Base-by-base conservation (phyloP, 306 rosid species). In the Cicer judaicum region DNA sequence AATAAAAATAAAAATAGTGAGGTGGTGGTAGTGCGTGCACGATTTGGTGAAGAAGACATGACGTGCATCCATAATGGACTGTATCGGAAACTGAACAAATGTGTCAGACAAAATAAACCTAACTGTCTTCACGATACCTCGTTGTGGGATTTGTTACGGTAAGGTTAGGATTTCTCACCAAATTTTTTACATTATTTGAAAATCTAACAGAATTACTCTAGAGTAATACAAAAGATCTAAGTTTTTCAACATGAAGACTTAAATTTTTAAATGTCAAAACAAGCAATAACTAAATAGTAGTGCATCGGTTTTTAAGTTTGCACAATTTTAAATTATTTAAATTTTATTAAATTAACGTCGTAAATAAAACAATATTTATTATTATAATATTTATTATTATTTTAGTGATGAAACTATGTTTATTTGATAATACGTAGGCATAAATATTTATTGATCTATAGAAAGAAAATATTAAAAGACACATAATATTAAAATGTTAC, bases 11-110 rank as follows among this genome's bases (percentile, higher is more conserved):
- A 48, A 49, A 1, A 53, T 8, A 53, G 59, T 53, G 64, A 24
- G n/a, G n/a, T n/a, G 15, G 39, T 57, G 64, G 39, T 57, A 10
- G 64, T 57, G 64, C 64, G 64, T 57, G 64, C 64, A 57, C 64
- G 64, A 57, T 24, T 24, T 57, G 64, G 5, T 57, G 41, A 57
- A 10, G 9, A 57, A 24, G 64, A 57, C 64, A 15, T 57, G 36
- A 36, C 2, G 12, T 13, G 61, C 11, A 0, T 55, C 36, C 7
- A 47, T 47, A 47, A 46, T 46, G 61, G 38, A 8, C 34, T 24
- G 34, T 24, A 54, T 16, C 61, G 8, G 61, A 18, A 29, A 53
- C 0, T 54, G n/a, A 49, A 2, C 0, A 8, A 5, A 7, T n/a
- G 19, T n/a, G 56, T n/a, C 16, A 48, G 19, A 13, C 64, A 57